A percentile compares a stretch with the other conserved stretches of the same genome.
phyloP scores from a whole-genome alignment of 768 basidiomycete genomes.

The Boletellus sp. region DNA sequence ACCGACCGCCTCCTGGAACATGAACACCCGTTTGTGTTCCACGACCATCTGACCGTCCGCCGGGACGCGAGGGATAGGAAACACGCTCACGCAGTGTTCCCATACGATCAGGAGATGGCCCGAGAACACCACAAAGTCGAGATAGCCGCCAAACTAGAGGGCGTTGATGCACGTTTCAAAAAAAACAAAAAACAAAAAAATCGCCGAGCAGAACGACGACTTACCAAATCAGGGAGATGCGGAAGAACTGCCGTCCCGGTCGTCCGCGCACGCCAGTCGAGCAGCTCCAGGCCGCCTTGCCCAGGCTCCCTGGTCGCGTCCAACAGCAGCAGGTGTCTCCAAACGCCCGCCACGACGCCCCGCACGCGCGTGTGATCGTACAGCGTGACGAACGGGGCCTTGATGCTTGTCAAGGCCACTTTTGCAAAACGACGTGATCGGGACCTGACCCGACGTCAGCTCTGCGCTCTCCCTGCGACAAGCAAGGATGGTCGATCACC shows the following conservation, averaged over 20 bases:
- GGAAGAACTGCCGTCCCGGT: conserved; percentile 26
- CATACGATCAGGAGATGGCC: conserved; percentile 25
- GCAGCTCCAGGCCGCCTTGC: conserved; percentile 24
- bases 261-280: conserved; percentile 26
- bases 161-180: no score
- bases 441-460: conserved; percentile 3
- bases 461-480: no score
- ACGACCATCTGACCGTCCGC: conserved; percentile 17
- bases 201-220: not conserved
- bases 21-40: conserved; percentile 23
- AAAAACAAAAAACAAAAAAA: no score
- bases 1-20: conserved; percentile 23
- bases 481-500: conserved; percentile 1
- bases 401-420: conserved; percentile 16
- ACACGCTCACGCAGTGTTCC: conserved; percentile 28
- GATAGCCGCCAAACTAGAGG: conserved; percentile 23
- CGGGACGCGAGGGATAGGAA: conserved; percentile 21
- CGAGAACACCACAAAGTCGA: conserved; percentile 24
- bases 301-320: conserved; percentile 19
- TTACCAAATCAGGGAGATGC: conserved; percentile 18
- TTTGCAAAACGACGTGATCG: conserved; percentile 14
- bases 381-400: conserved; percentile 20
- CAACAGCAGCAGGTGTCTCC: conserved; percentile 20
- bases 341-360: conserved; percentile 24
- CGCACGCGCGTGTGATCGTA: conserved; percentile 23